These are phyloP conservation scores for Podospora didyma DNA, from an alignment of 495 filamentous ascomycete species.

Conservation along the genomic window DNA sequence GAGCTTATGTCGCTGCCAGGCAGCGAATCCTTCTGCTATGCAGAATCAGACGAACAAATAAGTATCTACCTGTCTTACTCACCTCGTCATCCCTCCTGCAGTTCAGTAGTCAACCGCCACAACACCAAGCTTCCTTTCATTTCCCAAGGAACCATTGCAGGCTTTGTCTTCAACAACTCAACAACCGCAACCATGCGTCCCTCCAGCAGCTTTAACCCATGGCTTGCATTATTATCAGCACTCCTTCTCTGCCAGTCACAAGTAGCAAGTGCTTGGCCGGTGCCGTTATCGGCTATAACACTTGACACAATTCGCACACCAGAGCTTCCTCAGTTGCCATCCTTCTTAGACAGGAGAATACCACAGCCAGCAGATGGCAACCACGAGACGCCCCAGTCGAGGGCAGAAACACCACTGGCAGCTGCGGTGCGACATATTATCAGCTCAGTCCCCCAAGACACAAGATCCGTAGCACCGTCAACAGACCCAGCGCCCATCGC, in stretches of 20 bases:
- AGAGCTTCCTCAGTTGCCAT: too few relatives aligned
- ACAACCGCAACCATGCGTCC: background rate
- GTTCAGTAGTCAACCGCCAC: too few relatives aligned
- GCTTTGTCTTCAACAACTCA: background rate
- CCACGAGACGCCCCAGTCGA: background rate
- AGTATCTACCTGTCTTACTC: too few relatives aligned
- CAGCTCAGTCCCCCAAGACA: too few relatives aligned
- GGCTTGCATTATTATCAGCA: background rate
- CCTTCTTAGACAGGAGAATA: background rate
- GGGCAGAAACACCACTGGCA: background rate
- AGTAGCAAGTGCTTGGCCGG: background rate
- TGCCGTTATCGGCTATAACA: background rate
- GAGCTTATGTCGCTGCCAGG: too few relatives aligned
- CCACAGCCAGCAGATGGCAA: background rate
- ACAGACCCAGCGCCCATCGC: background rate
- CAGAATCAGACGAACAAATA: too few relatives aligned
- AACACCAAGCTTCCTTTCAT: too few relatives aligned
- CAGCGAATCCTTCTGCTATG: too few relatives aligned
- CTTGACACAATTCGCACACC: background rate
- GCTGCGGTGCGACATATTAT: too few relatives aligned
- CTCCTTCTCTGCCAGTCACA: background rate
- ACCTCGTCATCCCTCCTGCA: too few relatives aligned
- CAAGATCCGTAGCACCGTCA: background rate
- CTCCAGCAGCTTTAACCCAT: background rate
- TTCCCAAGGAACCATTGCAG: background rate